Evolutionary conservation across 2,329 filamentous ascomycete species (phyloP).

Genomic region (Neofusicoccum laricinum): DNA sequence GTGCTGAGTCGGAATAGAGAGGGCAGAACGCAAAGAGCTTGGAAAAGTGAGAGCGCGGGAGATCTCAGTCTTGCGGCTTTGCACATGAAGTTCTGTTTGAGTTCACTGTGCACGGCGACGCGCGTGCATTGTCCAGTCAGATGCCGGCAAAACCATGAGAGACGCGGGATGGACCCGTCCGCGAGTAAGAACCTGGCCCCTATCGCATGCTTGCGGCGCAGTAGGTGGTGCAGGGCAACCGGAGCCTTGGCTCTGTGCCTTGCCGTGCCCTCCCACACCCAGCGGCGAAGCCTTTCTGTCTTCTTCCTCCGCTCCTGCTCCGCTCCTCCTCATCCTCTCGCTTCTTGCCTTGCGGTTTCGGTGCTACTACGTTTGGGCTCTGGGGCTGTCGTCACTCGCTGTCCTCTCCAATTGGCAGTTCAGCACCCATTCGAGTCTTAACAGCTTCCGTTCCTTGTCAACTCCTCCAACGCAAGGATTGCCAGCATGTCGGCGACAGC

Average conservation of each 20-base stretch:
- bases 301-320: background rate
- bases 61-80: background rate
- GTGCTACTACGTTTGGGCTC: no score
- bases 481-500: background rate
- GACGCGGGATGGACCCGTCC: background rate
- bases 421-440: no score
- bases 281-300: no score
- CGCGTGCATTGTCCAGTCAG: background rate
- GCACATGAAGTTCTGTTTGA: no score
- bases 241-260: background rate
- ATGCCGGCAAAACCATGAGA: background rate
- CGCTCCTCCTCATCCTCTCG: background rate
- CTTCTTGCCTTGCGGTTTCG: background rate
- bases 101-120: no score
- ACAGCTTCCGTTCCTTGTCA: no score
- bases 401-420: no score
- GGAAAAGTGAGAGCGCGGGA: no score
- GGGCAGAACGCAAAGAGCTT: no score
- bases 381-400: no score
- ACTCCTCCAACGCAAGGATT: no score
- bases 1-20: no score
- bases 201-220: background rate
- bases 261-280: background rate
- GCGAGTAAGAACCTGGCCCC: background rate
- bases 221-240: background rate